phyloP scores from a whole-genome alignment of 371 early-diverging fungal species.

The Parasitella parasitica region DNA sequence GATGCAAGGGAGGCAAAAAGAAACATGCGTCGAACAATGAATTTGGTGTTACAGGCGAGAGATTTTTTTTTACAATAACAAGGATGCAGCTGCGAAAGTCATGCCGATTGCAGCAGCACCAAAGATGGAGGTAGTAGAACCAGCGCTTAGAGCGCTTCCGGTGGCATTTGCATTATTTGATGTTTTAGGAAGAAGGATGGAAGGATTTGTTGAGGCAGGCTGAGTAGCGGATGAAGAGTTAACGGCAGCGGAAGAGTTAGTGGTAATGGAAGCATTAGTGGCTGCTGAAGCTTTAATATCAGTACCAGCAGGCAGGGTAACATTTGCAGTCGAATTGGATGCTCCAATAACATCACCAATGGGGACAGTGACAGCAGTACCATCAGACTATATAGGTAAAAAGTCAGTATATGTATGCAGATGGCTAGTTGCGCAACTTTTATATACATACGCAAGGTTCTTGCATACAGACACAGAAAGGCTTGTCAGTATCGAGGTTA shows the following conservation, averaged over 20 bases:
- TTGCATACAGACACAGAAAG: conserved; percentile 30
- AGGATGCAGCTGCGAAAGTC: not conserved
- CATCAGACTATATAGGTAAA: not conserved
- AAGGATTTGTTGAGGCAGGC: not conserved
- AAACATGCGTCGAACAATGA: not conserved
- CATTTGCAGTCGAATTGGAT: not conserved
- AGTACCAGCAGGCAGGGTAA: not conserved
- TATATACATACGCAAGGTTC: conserved; percentile 28
- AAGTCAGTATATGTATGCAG: too few relatives aligned
- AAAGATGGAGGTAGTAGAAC: not conserved
- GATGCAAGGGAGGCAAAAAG: too few relatives aligned
- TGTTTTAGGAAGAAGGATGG: not conserved
- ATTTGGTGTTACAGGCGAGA: not conserved
- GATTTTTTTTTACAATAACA: not conserved
- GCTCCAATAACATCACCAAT: too few relatives aligned
- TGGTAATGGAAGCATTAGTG: not conserved
- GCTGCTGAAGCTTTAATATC: not conserved
- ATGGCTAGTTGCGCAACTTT: too few relatives aligned
- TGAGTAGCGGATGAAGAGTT: not conserved
- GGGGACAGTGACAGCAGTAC: not conserved
- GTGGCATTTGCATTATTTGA: not conserved
- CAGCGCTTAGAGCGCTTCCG: not conserved
- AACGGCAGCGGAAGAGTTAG: not conserved
- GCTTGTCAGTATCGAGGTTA: conserved; percentile 30
- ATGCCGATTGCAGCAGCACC: not conserved